Conservation (phyloP, 768 basidiomycete genomes). For the Collybiopsis confluens region DNA sequence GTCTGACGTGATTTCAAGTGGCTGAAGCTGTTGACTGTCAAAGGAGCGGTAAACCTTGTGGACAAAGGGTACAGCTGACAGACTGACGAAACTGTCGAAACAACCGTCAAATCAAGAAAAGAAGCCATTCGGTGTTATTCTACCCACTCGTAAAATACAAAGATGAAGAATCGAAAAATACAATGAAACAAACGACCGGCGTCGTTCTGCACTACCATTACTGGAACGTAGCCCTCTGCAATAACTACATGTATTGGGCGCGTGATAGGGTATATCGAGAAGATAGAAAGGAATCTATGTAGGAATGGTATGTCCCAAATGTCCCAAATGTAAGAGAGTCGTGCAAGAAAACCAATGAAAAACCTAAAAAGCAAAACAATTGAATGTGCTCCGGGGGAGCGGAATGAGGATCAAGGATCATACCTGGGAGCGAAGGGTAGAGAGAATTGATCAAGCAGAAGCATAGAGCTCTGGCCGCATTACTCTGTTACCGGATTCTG, state of each 20-base stretch:
- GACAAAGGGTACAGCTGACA: no score
- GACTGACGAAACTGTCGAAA: no score
- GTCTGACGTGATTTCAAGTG: no score
- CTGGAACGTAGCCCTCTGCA: background rate
- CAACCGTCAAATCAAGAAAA: no score
- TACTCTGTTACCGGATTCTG: background rate
- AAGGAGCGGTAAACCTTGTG: no score
- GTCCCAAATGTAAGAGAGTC: no score
- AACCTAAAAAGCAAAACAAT: background rate
- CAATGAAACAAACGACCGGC: background rate
- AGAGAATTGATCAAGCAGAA: background rate
- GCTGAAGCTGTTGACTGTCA: no score
- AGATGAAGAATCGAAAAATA: background rate
- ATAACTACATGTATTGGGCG: conserved; percentile 8
- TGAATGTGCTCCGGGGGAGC: no score
- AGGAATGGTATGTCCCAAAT: no score
- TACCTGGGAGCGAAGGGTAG: background rate
- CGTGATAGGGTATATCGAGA: background rate
- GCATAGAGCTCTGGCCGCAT: background rate
- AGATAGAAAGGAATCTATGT: no score
- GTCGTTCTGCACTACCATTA: background rate
- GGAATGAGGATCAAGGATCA: no score
- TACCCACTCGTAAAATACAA: background rate
- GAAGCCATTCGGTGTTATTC: no score
- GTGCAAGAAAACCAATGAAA: background rate